Percentiles rank a stretch among this genome's conserved stretches.
These are phyloP conservation scores for Curvularia verruculosa DNA, from an alignment of 2,329 filamentous ascomycete genomes.

Conservation along the genomic window DNA sequence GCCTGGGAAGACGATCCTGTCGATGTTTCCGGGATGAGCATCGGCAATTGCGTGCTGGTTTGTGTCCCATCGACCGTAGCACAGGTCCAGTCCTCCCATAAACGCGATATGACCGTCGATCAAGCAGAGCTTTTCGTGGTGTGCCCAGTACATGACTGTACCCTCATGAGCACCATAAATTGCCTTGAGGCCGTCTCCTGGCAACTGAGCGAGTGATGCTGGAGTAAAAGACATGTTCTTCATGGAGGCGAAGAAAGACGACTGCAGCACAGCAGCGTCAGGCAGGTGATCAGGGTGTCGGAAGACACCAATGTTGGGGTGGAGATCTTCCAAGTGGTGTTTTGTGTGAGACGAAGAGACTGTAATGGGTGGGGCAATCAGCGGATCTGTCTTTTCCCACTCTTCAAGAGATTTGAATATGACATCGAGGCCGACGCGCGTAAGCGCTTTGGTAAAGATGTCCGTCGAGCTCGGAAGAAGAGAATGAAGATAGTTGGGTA, in stretches of 20 bases:
- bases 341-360: conserved; percentile 78
- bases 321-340: conserved; percentile 74
- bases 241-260: conserved; percentile 62
- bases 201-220: conserved; percentile 66
- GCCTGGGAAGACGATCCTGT: conserved; percentile 80
- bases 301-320: conserved; percentile 87
- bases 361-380: conserved; percentile 54
- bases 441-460: conserved; percentile 49
- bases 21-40: conserved; percentile 77
- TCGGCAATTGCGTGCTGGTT: conserved; percentile 86
- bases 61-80: conserved; percentile 85
- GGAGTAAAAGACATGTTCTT: conserved; percentile 63
- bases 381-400: conserved; percentile 53
- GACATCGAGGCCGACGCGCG: conserved; percentile 50
- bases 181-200: conserved; percentile 74
- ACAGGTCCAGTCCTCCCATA: conserved; percentile 90
- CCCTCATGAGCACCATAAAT: conserved; percentile 83
- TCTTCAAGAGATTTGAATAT: conserved; percentile 55
- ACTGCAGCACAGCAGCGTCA: conserved; percentile 70
- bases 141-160: conserved; percentile 87
- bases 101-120: conserved; percentile 81
- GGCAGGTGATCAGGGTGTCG: conserved; percentile 88
- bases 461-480: conserved; percentile 51
- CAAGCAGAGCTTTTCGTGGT: conserved; percentile 89
- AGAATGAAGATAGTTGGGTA: conserved; percentile 54